These are phyloP conservation scores for Salix udensis DNA, from an alignment of 345 rosid species.

Conservation along the genomic window DNA sequence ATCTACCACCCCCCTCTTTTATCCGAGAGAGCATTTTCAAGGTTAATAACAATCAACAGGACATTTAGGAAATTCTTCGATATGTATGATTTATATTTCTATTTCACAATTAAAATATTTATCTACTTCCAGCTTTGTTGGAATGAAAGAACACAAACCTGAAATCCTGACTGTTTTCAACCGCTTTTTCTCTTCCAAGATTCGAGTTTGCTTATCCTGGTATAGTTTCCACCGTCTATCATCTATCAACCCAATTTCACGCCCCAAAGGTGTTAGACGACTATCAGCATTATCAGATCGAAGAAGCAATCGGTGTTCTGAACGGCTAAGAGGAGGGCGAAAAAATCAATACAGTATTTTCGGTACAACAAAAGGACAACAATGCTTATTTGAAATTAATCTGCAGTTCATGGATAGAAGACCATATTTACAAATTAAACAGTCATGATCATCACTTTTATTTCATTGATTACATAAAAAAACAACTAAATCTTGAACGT, in stretches of 20 bases:
- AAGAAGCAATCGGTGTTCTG: slow-evolving; percentile 91
- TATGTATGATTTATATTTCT: too few relatives aligned
- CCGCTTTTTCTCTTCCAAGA: slow-evolving; percentile 75
- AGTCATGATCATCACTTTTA: too few relatives aligned
- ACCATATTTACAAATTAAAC: too few relatives aligned
- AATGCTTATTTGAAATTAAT: too few relatives aligned
- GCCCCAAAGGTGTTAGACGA: slow-evolving; percentile 92
- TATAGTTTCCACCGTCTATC: slow-evolving; percentile 86
- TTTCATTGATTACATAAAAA: too few relatives aligned
- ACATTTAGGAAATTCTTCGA: neutral
- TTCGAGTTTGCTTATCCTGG: slow-evolving; percentile 79
- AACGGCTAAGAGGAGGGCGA: slow-evolving; percentile 53
- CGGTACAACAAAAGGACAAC: neutral
- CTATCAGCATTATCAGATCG: slow-evolving; percentile 96
- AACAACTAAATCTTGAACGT: too few relatives aligned
- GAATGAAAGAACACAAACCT: slow-evolving; percentile 43
- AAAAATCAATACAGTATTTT: neutral
- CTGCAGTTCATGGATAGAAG: too few relatives aligned
- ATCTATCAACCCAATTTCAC: slow-evolving; percentile 85
- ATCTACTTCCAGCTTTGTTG: neutral
- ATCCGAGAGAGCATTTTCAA: neutral
- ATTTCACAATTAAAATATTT: neutral
- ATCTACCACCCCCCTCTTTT: neutral
- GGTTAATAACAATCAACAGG: neutral
- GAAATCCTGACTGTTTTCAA: slow-evolving; percentile 75